phyloP scores from a whole-genome alignment of 441 rosid species.

The Flueggea neowawraea region DNA sequence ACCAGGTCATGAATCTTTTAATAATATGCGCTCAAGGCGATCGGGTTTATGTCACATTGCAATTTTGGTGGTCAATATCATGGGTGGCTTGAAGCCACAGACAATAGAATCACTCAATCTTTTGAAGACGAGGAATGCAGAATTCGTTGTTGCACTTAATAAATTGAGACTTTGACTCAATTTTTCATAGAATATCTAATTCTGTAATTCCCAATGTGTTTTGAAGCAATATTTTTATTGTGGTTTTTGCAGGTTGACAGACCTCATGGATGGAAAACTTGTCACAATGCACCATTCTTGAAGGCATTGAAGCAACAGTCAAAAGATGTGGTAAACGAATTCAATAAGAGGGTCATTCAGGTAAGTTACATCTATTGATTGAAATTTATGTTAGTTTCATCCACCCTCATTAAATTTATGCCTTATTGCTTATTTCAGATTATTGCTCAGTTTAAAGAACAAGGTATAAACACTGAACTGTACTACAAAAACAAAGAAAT shows the following conservation, averaged over 20 bases:
- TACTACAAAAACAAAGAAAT: constrained; percentile 86
- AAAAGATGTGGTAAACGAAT: constrained; percentile 73
- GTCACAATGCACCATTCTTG: constrained; percentile 74
- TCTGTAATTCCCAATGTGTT: constrained; percentile 1
- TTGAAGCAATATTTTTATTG: neutral
- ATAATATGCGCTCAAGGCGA: constrained; percentile 89
- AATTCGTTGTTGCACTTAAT: constrained; percentile 90
- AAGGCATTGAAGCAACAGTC: constrained; percentile 77
- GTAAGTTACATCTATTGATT: constrained; percentile 21
- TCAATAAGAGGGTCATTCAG: constrained; percentile 67
- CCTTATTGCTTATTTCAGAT: constrained; percentile 36
- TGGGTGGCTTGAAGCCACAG: constrained; percentile 95
- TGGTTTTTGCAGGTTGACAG: constrained; percentile 74
- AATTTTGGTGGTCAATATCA: constrained; percentile 93
- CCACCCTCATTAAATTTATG: neutral
- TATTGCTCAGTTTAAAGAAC: constrained; percentile 73
- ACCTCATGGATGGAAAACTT: constrained; percentile 86
- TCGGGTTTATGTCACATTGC: constrained; percentile 98
- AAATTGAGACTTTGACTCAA: constrained; percentile 46
- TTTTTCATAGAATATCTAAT: neutral
- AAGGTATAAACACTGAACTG: constrained; percentile 86
- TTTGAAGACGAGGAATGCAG: constrained; percentile 82
- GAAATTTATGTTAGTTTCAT: too few relatives aligned
- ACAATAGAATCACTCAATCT: constrained; percentile 95
- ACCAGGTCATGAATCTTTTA: constrained; percentile 95